A percentile compares a stretch with the other conserved stretches of the same genome.
These are phyloP conservation scores for Wickerhamiella sorbophila DNA, from an alignment of 805 yeast genomes.

Conservation along the genomic window DNA sequence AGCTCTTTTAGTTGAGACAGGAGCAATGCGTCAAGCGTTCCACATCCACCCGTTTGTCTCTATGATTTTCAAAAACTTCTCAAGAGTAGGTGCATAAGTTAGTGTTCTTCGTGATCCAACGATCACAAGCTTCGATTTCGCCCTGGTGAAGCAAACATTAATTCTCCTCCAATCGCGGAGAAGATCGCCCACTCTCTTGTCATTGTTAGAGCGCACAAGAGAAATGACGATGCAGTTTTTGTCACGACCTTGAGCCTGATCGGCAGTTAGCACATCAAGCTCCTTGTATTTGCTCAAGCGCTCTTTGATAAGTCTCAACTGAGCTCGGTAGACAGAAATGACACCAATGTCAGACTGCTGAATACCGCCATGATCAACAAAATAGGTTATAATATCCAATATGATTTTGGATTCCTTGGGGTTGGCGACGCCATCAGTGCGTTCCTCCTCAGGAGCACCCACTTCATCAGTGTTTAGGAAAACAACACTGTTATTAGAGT, in stretches of 20 bases:
- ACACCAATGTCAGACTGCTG: slow-evolving; percentile 46
- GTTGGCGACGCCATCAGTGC: slow-evolving; percentile 61
- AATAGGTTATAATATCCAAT: slow-evolving; percentile 38
- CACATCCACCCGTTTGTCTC: slow-evolving; percentile 1
- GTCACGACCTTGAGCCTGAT: slow-evolving; percentile 91
- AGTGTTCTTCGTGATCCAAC: slow-evolving; percentile 66
- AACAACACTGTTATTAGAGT: slow-evolving; percentile 43
- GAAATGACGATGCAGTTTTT: slow-evolving; percentile 85
- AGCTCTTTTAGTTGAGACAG: no score
- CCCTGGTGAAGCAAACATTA: slow-evolving; percentile 89
- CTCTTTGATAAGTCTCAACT: slow-evolving; percentile 37
- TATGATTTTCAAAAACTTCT: not conserved
- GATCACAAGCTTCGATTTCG: slow-evolving; percentile 67
- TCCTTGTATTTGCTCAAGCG: slow-evolving; percentile 25
- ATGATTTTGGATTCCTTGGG: slow-evolving; percentile 56
- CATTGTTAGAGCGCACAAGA: slow-evolving; percentile 65
- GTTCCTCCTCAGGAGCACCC: slow-evolving; percentile 39
- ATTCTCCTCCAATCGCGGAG: slow-evolving; percentile 81
- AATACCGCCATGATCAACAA: slow-evolving; percentile 22
- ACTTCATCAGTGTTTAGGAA: slow-evolving; percentile 68
- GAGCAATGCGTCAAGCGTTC: not conserved
- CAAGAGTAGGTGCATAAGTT: slow-evolving; percentile 1
- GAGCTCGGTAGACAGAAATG: slow-evolving; percentile 81
- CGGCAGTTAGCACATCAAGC: slow-evolving; percentile 82
- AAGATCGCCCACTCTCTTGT: slow-evolving; percentile 56